Evolutionary conservation across 2,329 filamentous ascomycete species (phyloP), one percentile per base, ranked within the genome.

Genomic region (Blastomyces parvus): DNA sequence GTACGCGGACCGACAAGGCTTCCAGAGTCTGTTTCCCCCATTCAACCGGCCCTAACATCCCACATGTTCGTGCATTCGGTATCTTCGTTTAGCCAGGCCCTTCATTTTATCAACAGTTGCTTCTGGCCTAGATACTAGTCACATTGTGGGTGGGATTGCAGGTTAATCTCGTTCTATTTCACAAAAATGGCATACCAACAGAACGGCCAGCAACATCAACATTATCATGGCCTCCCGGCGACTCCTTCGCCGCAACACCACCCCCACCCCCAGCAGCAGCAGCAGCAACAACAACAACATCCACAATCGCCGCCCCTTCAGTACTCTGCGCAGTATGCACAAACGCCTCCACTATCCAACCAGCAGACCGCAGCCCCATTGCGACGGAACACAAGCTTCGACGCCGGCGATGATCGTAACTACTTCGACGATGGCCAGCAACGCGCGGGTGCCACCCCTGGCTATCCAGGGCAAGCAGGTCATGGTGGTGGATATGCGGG

Each of bases 321-420:
- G 42, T 65, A 64, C 58, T 62, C 67, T 78, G 81, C 75, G 73
- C 77, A 70, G 66, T 72, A 70, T 74, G 78, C 67, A 65, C 74
- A 70, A 66, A 72, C 76, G 52, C 78, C 77, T 63, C 74, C 76
- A 60, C 73, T 64, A 36, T 73, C 73, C 66, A 71, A 76, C 59
- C 76, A 75, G 64, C 77, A 77, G 63, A 75, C 71, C 62, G 74
- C 76, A 59, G 73, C 74, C 64, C 70, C 76, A 55, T 73, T 79
- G 66, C 77, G 77, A 64, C 82, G 88, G 67, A 83, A 85, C 67
- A 83, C 84, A 59, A 93, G 88, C 78, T 91, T 90, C 78, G 87
- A 91, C 74, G 85, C 82, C 68, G 89, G 88, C 67, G 90, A 94
- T 74, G 89, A 93, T 73, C 79, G 81, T 58, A 76, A 79, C 59